A percentile compares a stretch with the other conserved stretches of the same genome.
Conservation (phyloP, 306 rosid genomes). For the Canavalia gladiata region DNA sequence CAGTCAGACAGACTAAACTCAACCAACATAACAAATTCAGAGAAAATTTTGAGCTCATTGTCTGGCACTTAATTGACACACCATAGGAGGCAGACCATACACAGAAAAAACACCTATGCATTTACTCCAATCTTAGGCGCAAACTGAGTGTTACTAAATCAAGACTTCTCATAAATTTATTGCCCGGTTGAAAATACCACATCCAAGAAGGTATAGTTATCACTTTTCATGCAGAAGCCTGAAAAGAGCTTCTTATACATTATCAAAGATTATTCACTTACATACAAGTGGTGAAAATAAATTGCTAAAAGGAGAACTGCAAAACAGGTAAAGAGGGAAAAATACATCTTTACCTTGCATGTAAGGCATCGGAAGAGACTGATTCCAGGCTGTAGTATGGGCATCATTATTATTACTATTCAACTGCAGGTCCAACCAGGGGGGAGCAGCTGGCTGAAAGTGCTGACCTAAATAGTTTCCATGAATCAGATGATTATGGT, state of each 20-base stretch:
- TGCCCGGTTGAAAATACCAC: conserved; percentile 17
- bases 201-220: conserved; percentile 35
- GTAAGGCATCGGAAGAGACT: conserved; percentile 65
- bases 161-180: conserved; percentile 33
- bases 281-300: conserved; percentile 24
- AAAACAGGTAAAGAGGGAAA: conserved; percentile 17
- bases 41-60: conserved; percentile 12
- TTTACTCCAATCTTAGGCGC: conserved; percentile 13
- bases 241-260: conserved; percentile 12
- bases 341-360: conserved; percentile 58
- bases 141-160: conserved; percentile 25
- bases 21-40: conserved; percentile 12
- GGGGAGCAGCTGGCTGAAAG: conserved; percentile 75
- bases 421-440: conserved; percentile 84
- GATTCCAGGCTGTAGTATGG: conserved; percentile 78
- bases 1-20: conserved; percentile 41
- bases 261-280: conserved; percentile 12
- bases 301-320: conserved; percentile 35
- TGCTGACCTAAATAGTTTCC: conserved; percentile 82
- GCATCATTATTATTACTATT: conserved; percentile 64
- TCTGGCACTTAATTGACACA: conserved; percentile 8
- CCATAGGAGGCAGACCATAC: conserved; percentile 11
- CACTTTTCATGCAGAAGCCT: conserved; percentile 36
- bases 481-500: conserved; percentile 69
- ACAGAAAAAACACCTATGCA: not conserved